Evolutionary conservation across 176 grass and related monocot species (phyloP).

Genomic region (Sorghum bicolor): Sorghum_bicolor_NCBIv3 NC_012871.2:47257001-47257500

Average conservation of each 20-base stretch:
- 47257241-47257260: neutral
- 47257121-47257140: slow-evolving; percentile 2
- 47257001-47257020: neutral
- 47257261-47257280: neutral
- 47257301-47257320: neutral
- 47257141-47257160: neutral
- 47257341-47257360: neutral
- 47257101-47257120: neutral
- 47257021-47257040: slow-evolving; percentile 28
- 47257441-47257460: slow-evolving; percentile 45
- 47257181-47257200: neutral
- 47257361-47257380: neutral
- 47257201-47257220: neutral
- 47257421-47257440: slow-evolving; percentile 12
- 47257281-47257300: neutral
- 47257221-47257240: neutral
- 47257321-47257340: neutral
- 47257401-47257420: neutral
- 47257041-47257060: slow-evolving; percentile 8
- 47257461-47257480: slow-evolving; percentile 35
- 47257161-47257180: neutral
- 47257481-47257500: slow-evolving; percentile 25
- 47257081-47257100: slow-evolving; percentile 31
- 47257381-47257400: neutral
- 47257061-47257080: neutral